These are phyloP conservation scores for Paracoccidioides lutzii DNA, from an alignment of 2,329 filamentous ascomycete species.

Conservation along the genomic window DNA sequence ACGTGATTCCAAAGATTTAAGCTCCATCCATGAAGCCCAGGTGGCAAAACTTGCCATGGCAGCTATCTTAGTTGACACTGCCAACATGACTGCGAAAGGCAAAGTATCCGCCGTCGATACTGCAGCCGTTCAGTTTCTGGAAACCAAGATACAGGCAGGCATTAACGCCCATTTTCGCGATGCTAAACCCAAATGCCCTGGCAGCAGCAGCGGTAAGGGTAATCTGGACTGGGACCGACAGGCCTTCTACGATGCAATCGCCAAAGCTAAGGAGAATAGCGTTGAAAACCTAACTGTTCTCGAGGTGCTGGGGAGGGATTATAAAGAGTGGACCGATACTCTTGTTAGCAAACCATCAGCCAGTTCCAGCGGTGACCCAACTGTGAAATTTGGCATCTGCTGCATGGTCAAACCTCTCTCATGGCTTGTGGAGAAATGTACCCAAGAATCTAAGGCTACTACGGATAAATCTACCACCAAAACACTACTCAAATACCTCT, in stretches of 20 bases:
- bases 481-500: constrained; percentile 31
- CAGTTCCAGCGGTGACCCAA: background rate
- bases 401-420: constrained; percentile 44
- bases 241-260: constrained; percentile 40
- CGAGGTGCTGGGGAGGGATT: constrained; percentile 50
- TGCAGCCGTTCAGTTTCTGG: constrained; percentile 39
- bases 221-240: constrained; percentile 32
- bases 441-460: background rate
- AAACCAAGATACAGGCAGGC: constrained; percentile 36
- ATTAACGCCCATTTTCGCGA: constrained; percentile 8
- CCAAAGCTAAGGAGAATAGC: constrained; percentile 42
- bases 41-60: constrained; percentile 28
- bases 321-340: constrained; percentile 47
- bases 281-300: constrained; percentile 39
- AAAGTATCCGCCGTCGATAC: constrained; percentile 38
- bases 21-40: constrained; percentile 25
- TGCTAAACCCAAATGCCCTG: background rate
- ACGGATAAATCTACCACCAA: background rate
- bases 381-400: constrained; percentile 43
- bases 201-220: background rate
- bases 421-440: constrained; percentile 31
- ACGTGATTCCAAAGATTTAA: background rate
- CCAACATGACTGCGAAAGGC: constrained; percentile 31
- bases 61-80: constrained; percentile 33
- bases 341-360: constrained; percentile 9